phyloP scores from a whole-genome alignment of 2,329 filamentous ascomycete species.

The Penicillium crustosum region DNA sequence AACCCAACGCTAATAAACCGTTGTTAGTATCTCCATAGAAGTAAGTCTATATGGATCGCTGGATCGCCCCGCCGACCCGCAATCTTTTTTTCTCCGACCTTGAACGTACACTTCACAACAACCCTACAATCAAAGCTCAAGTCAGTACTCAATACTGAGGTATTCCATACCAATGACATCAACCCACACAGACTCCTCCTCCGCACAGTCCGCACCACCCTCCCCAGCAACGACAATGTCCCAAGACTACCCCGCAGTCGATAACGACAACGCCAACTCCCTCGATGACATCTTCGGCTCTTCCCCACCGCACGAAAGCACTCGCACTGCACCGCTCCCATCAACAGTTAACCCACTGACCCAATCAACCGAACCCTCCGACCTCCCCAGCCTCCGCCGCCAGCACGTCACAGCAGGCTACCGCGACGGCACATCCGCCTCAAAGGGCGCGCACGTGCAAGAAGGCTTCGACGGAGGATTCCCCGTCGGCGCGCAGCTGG shows the following conservation, averaged over 20 bases:
- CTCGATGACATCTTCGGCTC: conserved; percentile 47
- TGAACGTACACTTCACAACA: background rate
- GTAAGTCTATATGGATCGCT: background rate
- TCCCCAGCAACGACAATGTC: conserved; percentile 28
- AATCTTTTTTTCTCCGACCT: background rate
- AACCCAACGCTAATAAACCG: background rate
- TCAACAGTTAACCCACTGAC: background rate
- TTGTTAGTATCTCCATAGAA: background rate
- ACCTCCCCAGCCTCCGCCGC: conserved; percentile 70
- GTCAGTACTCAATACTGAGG: background rate
- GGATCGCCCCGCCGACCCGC: conserved; percentile 2
- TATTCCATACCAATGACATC: background rate
- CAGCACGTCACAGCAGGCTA: conserved; percentile 85
- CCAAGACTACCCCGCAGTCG: conserved; percentile 18
- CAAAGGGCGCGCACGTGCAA: conserved; percentile 77
- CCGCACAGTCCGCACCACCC: conserved; percentile 15
- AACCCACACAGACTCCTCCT: conserved; percentile 16
- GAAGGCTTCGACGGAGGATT: conserved; percentile 90
- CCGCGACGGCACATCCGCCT: conserved; percentile 76
- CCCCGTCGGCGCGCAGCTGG: conserved; percentile 76
- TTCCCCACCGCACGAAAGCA: conserved; percentile 30
- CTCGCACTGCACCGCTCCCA: background rate
- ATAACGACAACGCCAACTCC: conserved; percentile 21
- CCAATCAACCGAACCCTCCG: conserved; percentile 52
- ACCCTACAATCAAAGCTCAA: background rate